These are phyloP conservation scores for Naegleria fowleri DNA, from an alignment of 208 protist species.

Conservation along the genomic window DNA sequence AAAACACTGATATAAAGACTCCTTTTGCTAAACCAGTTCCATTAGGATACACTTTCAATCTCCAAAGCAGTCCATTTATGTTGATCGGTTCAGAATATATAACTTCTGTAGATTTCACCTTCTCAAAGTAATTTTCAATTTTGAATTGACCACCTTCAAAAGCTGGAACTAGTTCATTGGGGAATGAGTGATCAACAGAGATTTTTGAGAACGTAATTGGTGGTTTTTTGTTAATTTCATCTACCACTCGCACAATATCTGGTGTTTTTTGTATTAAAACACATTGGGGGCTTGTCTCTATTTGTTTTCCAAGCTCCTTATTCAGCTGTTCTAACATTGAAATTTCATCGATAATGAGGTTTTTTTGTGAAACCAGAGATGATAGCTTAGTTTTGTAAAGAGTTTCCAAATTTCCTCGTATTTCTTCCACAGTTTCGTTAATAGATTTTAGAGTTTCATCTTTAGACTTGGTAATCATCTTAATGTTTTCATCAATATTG, in stretches of 20 bases:
- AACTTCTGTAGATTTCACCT: not conserved
- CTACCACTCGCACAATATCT: not conserved
- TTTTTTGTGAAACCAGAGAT: not conserved
- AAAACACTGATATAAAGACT: not conserved
- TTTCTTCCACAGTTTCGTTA: not conserved
- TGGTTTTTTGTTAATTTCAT: not conserved
- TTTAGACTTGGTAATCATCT: not conserved
- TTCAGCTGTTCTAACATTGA: not conserved
- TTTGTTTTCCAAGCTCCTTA: not conserved
- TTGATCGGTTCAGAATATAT: slow-evolving; percentile 9
- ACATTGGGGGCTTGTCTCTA: not conserved
- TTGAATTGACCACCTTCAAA: not conserved
- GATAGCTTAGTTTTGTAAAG: not conserved
- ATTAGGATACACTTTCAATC: not conserved
- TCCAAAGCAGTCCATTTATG: not conserved
- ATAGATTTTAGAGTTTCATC: not conserved
- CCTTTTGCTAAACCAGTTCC: not conserved
- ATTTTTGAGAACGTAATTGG: not conserved
- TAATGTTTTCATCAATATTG: not conserved
- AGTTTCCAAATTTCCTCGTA: not conserved
- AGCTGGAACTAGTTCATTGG: not conserved
- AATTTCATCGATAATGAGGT: not conserved
- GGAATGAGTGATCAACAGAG: not conserved
- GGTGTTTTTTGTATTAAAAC: not conserved
- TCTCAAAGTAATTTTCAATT: not conserved